These are phyloP conservation scores for Helotiales sp. DNA, from an alignment of 2,329 filamentous ascomycete genomes.

Conservation along the genomic window DNA sequence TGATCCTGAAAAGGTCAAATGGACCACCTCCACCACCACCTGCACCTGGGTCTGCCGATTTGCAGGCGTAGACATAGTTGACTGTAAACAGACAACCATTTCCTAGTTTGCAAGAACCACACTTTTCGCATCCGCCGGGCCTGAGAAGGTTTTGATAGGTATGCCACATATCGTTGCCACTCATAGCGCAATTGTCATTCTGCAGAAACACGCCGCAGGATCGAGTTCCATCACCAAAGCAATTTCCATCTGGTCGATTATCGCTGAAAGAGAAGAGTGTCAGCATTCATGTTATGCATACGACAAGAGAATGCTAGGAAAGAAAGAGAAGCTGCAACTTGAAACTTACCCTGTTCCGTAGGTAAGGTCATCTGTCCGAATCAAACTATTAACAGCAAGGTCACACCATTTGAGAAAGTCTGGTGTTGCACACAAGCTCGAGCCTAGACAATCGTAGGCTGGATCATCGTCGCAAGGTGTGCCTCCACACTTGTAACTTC, in stretches of 20 bases:
- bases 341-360: conserved; percentile 3
- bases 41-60: neutral
- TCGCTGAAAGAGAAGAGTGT: neutral
- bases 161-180: conserved; percentile 11
- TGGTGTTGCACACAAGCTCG: conserved; percentile 7
- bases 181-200: neutral
- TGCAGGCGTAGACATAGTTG: conserved; percentile 1
- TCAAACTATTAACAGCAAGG: neutral
- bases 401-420: conserved; percentile 7
- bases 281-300: neutral
- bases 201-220: conserved; percentile 5
- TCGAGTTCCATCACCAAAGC: conserved; percentile 1
- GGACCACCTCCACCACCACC: neutral
- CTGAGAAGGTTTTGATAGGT: conserved; percentile 6
- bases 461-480: neutral
- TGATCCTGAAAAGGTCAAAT: neutral
- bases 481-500: neutral
- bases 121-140: conserved; percentile 8
- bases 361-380: neutral
- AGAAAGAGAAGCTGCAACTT: neutral
- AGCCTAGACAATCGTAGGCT: conserved; percentile 3
- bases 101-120: conserved; percentile 5
- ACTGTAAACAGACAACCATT: conserved; percentile 5
- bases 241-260: neutral
- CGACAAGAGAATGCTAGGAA: neutral